Percentiles rank a stretch among this genome's conserved stretches.
phyloP scores from a whole-genome alignment of 129 eudicot species.

The Pseudognaphalium luteoalbum region DNA sequence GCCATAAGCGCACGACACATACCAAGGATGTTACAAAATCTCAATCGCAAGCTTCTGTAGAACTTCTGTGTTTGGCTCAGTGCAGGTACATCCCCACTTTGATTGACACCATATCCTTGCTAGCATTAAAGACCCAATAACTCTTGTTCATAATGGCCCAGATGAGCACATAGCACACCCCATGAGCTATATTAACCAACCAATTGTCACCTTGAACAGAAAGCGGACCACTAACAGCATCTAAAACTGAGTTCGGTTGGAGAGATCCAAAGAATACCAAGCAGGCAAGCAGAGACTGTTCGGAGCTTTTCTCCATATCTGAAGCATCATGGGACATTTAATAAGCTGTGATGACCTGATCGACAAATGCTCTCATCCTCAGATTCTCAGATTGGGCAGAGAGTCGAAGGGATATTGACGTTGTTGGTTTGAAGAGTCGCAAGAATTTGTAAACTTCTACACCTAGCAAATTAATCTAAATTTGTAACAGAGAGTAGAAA shows the following conservation, averaged over 20 bases:
- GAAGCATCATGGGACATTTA: background rate
- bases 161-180: background rate
- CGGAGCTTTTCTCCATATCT: background rate
- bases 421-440: too few species aligned
- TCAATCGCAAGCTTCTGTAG: background rate
- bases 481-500: too few species aligned
- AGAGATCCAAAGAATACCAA: background rate
- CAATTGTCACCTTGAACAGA: background rate
- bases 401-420: too few species aligned
- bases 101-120: background rate
- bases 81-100: background rate
- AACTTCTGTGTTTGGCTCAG: background rate
- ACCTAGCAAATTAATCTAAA: too few species aligned
- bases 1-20: too few species aligned
- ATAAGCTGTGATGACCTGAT: background rate
- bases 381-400: too few species aligned
- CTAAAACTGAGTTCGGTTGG: background rate
- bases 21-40: too few species aligned
- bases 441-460: too few species aligned
- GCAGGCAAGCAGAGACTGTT: background rate
- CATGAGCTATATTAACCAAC: background rate
- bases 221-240: background rate
- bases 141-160: background rate
- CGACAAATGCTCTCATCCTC: too few species aligned
- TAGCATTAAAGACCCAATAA: background rate